Evolutionary conservation across 257 asterid species (phyloP), one percentile per base, ranked within the genome.

Genomic region (Catharanthus roseus): DNA sequence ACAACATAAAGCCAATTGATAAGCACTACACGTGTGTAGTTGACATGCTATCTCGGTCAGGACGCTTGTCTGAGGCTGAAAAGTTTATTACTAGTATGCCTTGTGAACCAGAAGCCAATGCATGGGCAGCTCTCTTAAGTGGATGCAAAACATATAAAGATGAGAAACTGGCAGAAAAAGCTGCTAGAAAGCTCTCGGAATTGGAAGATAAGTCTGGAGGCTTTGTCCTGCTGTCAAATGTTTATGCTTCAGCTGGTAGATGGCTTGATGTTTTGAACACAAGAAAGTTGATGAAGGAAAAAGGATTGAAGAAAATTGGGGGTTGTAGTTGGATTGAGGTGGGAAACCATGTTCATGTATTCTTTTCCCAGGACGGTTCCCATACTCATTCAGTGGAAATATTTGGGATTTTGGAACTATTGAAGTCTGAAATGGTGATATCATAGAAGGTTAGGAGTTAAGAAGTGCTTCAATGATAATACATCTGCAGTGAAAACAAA

Each of bases 251-350:
- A 8, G 82, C 86, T 23, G 96, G 93, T 57, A 76, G 86, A 76
- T 91, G 96, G 97, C 16, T 39, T 16, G 96, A 89, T 65, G 97
- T 81, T 26, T 67, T 78, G 81, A 82, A 41, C 53, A 82, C 82
- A 4, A 87, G 97, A 65, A 75, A 81, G 24, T 38, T 78, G 77
- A 89, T 91, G 96, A 77, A 78, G 49, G 81, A 79, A 65, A 91
- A 76, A 75, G 95, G 95, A 44, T 64, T 86, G 71, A 85, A 79
- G 85, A 87, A 82, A 76, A 83, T 67, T 63, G 86, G 89, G 34
- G 96, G 95, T 10, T 84, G 88, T 75, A 89, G 97, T 77, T 87
- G 89, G 96, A 80, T 90, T 64, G 97, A 90, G 82, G 74, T 87
- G 77, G 76, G 84, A 61, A 80, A 84, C 77, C 58, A 62, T 51